Percentiles rank a stretch among this genome's conserved stretches.
Evolutionary conservation across 257 asterid genomes (phyloP).

Genomic region (Phtheirospermum japonicum): DNA sequence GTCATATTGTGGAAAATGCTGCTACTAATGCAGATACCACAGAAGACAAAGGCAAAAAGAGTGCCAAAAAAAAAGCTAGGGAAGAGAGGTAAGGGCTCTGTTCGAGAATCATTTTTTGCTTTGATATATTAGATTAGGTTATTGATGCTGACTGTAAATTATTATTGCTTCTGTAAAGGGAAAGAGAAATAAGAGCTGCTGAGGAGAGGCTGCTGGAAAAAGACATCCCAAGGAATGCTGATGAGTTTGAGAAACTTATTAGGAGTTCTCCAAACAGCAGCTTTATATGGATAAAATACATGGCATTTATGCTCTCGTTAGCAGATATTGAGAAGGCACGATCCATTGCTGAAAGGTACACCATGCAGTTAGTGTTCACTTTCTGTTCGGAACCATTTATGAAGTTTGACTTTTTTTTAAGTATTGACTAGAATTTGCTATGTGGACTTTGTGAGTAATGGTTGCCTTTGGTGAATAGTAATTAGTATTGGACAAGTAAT

Average conservation of each 20-base stretch:
- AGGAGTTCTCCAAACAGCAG: slow-evolving; percentile 84
- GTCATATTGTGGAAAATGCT: slow-evolving; percentile 34
- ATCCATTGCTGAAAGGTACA: slow-evolving; percentile 83
- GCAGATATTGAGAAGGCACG: slow-evolving; percentile 92
- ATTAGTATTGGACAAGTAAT: background rate
- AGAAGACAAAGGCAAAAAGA: slow-evolving; percentile 57
- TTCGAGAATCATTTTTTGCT: slow-evolving; percentile 22
- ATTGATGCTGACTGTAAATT: slow-evolving; percentile 5
- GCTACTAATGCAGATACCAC: slow-evolving; percentile 30
- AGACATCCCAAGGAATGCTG: slow-evolving; percentile 69
- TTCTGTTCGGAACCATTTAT: background rate
- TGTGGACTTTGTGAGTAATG: background rate
- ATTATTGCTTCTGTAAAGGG: slow-evolving; percentile 47
- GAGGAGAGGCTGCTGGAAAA: slow-evolving; percentile 83
- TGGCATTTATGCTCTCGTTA: slow-evolving; percentile 80
- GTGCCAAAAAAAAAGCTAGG: slow-evolving; percentile 58
- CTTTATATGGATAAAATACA: slow-evolving; percentile 87
- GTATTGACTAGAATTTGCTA: background rate
- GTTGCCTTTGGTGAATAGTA: background rate
- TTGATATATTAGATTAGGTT: background rate
- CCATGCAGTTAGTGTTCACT: slow-evolving; percentile 5
- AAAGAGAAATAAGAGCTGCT: slow-evolving; percentile 85
- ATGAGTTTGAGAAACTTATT: slow-evolving; percentile 88
- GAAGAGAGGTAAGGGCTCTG: slow-evolving; percentile 51
- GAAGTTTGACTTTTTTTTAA: background rate